Conservation (phyloP, 352 stramenopile genomes). For the Peronosclerospora sorghi region DNA sequence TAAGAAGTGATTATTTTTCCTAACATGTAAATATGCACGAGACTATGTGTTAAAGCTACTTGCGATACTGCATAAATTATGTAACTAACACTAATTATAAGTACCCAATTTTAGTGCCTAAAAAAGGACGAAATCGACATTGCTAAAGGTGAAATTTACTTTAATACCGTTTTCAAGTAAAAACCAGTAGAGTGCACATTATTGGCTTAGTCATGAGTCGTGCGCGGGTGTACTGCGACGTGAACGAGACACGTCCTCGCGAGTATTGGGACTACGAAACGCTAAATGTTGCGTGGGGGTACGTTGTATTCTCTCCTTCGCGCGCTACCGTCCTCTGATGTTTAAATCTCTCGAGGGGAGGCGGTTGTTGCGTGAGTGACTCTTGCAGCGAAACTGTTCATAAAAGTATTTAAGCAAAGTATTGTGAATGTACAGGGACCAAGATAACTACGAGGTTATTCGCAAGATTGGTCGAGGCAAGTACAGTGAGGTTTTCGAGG, state of each 20-base stretch:
- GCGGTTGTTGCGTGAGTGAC: not conserved
- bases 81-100: too few relatives aligned
- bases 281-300: conserved; percentile 95
- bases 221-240: conserved; percentile 88
- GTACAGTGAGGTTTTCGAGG: conserved; percentile 98
- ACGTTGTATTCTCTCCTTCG: conserved; percentile 5
- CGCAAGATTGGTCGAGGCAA: conserved; percentile 98
- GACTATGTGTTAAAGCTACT: too few relatives aligned
- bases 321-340: conserved; percentile 4
- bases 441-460: conserved; percentile 99
- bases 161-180: too few relatives aligned
- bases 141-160: too few relatives aligned
- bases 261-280: conserved; percentile 99
- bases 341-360: conserved; percentile 7
- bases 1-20: too few relatives aligned
- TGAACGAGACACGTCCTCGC: conserved; percentile 91
- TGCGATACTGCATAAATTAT: too few relatives aligned
- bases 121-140: too few relatives aligned
- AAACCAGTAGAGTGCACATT: too few relatives aligned
- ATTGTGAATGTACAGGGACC: conserved; percentile 55
- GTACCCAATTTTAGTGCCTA: too few relatives aligned
- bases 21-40: too few relatives aligned
- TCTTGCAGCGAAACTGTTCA: not conserved
- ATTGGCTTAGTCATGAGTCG: conserved; percentile 69
- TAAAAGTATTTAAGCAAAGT: not conserved